These are phyloP conservation scores for Ophiostoma sp. DNA, from an alignment of 2,329 filamentous ascomycete species.

Conservation along the genomic window DNA sequence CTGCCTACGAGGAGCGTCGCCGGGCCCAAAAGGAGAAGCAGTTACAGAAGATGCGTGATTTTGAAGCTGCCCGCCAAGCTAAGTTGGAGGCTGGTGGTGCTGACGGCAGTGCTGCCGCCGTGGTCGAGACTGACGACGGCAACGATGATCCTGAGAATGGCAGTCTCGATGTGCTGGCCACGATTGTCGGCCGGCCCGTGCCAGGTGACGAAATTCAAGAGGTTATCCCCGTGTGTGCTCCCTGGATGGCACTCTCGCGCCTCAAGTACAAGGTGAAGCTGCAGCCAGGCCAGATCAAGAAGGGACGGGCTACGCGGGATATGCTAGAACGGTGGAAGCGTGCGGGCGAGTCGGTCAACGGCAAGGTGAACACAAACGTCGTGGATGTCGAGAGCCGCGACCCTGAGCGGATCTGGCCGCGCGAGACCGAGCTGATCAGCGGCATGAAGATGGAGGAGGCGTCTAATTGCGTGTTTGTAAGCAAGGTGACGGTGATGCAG, in stretches of 20 bases:
- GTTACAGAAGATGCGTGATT: slow-evolving; percentile 68
- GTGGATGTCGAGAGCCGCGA: slow-evolving; percentile 58
- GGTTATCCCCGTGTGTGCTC: slow-evolving; percentile 58
- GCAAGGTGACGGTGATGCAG: slow-evolving; percentile 75
- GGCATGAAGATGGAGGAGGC: slow-evolving; percentile 76
- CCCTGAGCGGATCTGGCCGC: slow-evolving; percentile 73
- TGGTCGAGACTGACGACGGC: slow-evolving; percentile 50
- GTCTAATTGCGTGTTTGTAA: slow-evolving; percentile 72
- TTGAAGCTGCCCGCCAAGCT: slow-evolving; percentile 62
- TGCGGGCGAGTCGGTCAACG: slow-evolving; percentile 48
- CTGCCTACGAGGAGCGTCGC: slow-evolving; percentile 67
- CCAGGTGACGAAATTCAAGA: slow-evolving; percentile 78
- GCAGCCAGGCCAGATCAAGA: slow-evolving; percentile 84
- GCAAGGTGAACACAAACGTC: slow-evolving; percentile 39
- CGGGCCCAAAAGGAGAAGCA: slow-evolving; percentile 73
- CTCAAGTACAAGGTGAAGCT: slow-evolving; percentile 95
- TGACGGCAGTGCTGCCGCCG: slow-evolving; percentile 52
- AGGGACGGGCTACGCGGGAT: slow-evolving; percentile 90
- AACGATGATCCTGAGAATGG: slow-evolving; percentile 54
- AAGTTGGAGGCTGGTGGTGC: slow-evolving; percentile 56
- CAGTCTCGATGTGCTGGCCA: slow-evolving; percentile 51
- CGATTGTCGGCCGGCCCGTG: slow-evolving; percentile 70
- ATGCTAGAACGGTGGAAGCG: slow-evolving; percentile 74
- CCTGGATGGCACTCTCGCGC: slow-evolving; percentile 57
- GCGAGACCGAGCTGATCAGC: slow-evolving; percentile 80